Base-by-base conservation (phyloP, 495 filamentous ascomycete species). In the Cenococcum geophilum region DNA sequence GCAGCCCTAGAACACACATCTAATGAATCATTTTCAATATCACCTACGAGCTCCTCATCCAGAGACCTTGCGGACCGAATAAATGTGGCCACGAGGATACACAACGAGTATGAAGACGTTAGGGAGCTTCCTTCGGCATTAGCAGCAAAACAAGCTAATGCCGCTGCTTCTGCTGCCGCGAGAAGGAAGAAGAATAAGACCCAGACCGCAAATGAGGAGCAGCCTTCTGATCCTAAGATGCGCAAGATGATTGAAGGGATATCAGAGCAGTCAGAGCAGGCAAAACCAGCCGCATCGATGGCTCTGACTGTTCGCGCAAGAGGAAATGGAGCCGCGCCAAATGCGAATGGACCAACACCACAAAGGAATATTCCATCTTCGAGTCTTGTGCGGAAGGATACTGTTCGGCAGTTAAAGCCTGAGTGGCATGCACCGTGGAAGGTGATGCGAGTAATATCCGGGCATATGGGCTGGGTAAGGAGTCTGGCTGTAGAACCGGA, bases 341-440 rank as follows among this genome's bases (percentile, higher is more conserved):
- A 77, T 64, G 73, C 75, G 11, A 76, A 76, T 60, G 79, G 77
- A 47, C 73, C 77, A 12, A 77, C 74, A 0, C 71, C 76, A 5
- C 78, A 80, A 65, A 70, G 72, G 25, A 72, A 79, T 51, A 75
- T 77, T 27, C 83, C 57, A 76, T 76, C 80, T 23, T 78, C 79
- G 0, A 87, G 82, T 65, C 75, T 92, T 61, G 80, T 87, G 51
- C 79, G 85, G 57, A 80, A 83, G 57, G 82, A 88, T 40, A 86
- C 83, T 35, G 79, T 87, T 18, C 79, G 85, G 66, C 91, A 92
- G 69, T 76, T 86, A 61, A 86, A 83, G 65, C 95, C 95, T 11
- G 84, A 93, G 45, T 99, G 95, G 95, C 92, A 97, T 71, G 80
- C 92, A 53, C 95, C 95, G 32, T 97, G 95, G 95, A 97, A 97